Evolutionary conservation across 371 early-diverging fungal species (phyloP).

Genomic region (Mortierella sp.): DNA sequence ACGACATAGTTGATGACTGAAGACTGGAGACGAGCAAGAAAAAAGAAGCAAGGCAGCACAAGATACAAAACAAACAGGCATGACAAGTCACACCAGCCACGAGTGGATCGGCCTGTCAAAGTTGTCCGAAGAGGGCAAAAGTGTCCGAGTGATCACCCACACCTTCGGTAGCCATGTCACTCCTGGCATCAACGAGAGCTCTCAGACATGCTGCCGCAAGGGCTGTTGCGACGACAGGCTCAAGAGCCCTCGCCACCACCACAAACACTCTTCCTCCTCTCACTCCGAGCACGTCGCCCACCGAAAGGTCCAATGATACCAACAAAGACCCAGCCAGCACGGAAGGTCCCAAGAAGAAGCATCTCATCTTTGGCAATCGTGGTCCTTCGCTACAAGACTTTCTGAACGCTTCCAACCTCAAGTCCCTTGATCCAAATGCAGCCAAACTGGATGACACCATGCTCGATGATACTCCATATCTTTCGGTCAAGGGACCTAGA

Average conservation of each 20-base stretch:
- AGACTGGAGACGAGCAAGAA: neutral
- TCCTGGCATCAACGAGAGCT: constrained; percentile 6
- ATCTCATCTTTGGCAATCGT: constrained; percentile 72
- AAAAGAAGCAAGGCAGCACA: constrained; percentile 5
- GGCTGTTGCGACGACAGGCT: neutral
- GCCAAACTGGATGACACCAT: constrained; percentile 16
- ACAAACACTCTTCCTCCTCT: constrained; percentile 16
- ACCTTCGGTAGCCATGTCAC: constrained; percentile 2
- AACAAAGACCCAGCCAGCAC: constrained; percentile 2
- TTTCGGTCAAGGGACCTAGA: constrained; percentile 55
- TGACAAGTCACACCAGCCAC: constrained; percentile 3
- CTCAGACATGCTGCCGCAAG: neutral
- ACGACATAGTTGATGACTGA: constrained; percentile 6
- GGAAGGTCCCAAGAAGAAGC: constrained; percentile 27
- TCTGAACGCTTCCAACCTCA: constrained; percentile 50
- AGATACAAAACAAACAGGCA: constrained; percentile 1
- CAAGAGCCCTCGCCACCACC: constrained; percentile 25
- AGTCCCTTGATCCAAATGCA: constrained; percentile 24
- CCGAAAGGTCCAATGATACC: neutral
- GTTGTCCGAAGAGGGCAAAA: too few species aligned
- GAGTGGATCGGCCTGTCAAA: neutral
- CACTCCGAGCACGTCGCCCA: neutral
- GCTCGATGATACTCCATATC: constrained; percentile 67
- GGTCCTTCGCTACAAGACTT: constrained; percentile 77
- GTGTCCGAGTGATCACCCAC: neutral